Conservation (phyloP, 805 yeast species). For the Kodamaea leandrae region DNA sequence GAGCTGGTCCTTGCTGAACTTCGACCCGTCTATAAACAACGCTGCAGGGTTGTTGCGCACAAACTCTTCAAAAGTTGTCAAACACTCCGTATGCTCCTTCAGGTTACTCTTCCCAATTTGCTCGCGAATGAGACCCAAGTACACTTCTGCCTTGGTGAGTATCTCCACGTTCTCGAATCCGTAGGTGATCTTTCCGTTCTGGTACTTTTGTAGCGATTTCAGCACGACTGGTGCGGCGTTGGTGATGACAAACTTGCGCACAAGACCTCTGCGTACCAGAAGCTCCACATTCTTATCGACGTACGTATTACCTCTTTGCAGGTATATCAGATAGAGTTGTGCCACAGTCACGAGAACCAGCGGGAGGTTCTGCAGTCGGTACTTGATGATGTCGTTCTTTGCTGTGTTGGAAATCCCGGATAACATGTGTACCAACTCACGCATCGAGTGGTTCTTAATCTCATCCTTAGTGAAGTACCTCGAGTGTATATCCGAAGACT, state of each 20-base stretch:
- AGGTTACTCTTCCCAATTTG: constrained; percentile 11
- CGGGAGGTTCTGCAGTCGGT: constrained; percentile 35
- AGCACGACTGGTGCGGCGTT: constrained; percentile 46
- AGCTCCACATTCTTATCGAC: constrained; percentile 47
- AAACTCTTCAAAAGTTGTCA: constrained; percentile 23
- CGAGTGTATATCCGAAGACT: constrained; percentile 27
- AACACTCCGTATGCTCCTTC: background rate
- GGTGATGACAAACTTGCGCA: constrained; percentile 41
- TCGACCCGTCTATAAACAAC: constrained; percentile 24
- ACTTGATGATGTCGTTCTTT: constrained; percentile 38
- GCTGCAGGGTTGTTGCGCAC: constrained; percentile 26
- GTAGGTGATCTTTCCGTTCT: constrained; percentile 37
- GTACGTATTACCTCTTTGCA: constrained; percentile 44
- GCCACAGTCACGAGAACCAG: constrained; percentile 39
- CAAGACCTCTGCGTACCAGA: constrained; percentile 31
- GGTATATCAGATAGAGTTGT: constrained; percentile 50
- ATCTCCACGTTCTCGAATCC: constrained; percentile 45
- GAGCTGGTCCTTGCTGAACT: constrained; percentile 26
- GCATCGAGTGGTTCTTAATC: constrained; percentile 13
- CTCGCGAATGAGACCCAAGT: constrained; percentile 18
- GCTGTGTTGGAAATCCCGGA: constrained; percentile 31
- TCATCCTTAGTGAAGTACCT: constrained; percentile 20
- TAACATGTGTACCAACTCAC: constrained; percentile 33
- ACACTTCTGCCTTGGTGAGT: constrained; percentile 26
- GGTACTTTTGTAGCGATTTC: constrained; percentile 30